Evolutionary conservation across 495 filamentous ascomycete genomes (phyloP).

Genomic region (Xylaria nigripes): DNA sequence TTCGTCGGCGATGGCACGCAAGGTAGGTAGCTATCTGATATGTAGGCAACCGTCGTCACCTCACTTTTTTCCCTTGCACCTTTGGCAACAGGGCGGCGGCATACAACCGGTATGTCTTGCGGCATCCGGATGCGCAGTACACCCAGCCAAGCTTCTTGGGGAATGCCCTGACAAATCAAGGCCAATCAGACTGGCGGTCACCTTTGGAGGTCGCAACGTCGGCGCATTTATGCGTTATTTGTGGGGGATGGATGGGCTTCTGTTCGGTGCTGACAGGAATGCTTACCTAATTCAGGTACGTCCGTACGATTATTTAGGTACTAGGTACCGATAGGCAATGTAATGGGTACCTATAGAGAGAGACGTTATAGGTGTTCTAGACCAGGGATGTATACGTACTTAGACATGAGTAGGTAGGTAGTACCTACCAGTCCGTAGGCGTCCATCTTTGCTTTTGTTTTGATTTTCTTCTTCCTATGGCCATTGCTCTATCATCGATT

Average conservation of each 20-base stretch:
- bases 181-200: constrained; percentile 2
- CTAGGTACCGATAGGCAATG: too few species aligned
- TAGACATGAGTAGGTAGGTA: too few species aligned
- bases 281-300: too few species aligned
- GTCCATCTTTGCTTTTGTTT: background rate
- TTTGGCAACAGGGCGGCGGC: background rate
- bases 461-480: background rate
- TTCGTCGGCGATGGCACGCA: background rate
- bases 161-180: background rate
- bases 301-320: too few species aligned
- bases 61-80: background rate
- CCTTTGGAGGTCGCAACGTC: background rate
- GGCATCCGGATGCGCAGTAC: background rate
- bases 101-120: background rate
- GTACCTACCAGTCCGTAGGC: background rate
- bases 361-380: background rate
- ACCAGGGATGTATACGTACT: background rate
- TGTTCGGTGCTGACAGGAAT: background rate
- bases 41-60: background rate
- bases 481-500: background rate
- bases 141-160: background rate
- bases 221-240: background rate
- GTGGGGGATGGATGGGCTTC: constrained; percentile 8
- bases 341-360: too few species aligned
- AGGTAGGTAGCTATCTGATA: background rate